A percentile compares a stretch with the other conserved stretches of the same genome.
phyloP scores from a whole-genome alignment of 2,329 filamentous ascomycete species.

The Trichophyton benhamiae region DNA sequence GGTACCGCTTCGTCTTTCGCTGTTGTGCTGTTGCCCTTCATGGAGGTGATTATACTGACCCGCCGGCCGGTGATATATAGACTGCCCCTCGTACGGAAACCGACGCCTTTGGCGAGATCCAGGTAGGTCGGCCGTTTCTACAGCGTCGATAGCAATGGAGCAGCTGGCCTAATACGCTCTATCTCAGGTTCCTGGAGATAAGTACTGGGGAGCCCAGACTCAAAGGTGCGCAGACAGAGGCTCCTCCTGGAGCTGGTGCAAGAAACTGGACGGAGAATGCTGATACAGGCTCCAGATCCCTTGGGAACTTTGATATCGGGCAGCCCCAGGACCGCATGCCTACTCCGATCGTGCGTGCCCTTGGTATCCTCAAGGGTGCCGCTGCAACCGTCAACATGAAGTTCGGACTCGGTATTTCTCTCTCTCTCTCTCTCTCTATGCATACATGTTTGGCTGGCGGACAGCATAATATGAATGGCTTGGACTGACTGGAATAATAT shows the following conservation, averaged over 20 bases:
- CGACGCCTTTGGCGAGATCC: conserved; percentile 95
- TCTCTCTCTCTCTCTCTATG: background rate
- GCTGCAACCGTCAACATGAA: conserved; percentile 92
- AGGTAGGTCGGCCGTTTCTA: conserved; percentile 33
- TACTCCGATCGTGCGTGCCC: conserved; percentile 77
- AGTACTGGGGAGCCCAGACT: conserved; percentile 98
- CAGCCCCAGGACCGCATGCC: conserved; percentile 99
- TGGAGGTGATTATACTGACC: background rate
- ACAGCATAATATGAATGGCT: too few relatives aligned
- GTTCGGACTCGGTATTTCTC: conserved; percentile 59
- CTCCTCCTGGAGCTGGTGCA: background rate
- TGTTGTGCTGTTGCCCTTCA: background rate
- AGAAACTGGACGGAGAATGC: background rate
- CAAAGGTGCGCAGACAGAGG: conserved; percentile 47
- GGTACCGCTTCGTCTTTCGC: background rate
- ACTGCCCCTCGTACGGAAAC: conserved; percentile 62
- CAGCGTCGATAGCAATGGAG: background rate
- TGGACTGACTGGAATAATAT: too few relatives aligned
- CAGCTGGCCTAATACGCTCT: background rate
- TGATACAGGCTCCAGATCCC: conserved; percentile 42
- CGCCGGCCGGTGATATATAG: background rate
- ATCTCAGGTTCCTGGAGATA: conserved; percentile 60
- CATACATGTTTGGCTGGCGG: too few relatives aligned
- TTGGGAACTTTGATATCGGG: conserved; percentile 98
- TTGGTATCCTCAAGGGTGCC: conserved; percentile 94